Evolutionary conservation across 257 asterid species (phyloP), one percentile per base, ranked within the genome.

Genomic region (Cynanchum wilfordii): DNA sequence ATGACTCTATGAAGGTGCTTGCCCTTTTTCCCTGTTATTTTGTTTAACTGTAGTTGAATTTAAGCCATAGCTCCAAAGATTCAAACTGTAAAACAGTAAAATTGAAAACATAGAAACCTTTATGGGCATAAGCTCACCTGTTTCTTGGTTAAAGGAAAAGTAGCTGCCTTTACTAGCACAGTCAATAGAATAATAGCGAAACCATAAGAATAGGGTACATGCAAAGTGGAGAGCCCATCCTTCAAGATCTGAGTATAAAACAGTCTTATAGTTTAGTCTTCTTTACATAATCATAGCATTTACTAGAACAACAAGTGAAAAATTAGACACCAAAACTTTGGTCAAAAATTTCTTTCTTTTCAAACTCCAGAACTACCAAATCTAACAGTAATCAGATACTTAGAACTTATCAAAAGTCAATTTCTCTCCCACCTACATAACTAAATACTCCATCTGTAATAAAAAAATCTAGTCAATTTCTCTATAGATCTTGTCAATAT

Each of bases 101-200:
- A 57, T 33, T 33, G 38, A 16, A 2, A 10, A 57, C 0, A 16
- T 3, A 15, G 2, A 38, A 64, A 64, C 29, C 5, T 64, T 17
- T 38, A 64, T 36, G 50, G 22, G 4, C 40, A 8, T 5, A 50
- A 8, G 66, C 80, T 56, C 45, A 95, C 99, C 98, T 95, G 99
- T 76, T 95, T 92, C 87, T 90, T 95, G 54, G 99, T 80, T 84
- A 95, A 81, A 76, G 99, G 99, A 86, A 84, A 92, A 50, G 99
- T 95, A 62, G 84, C 99, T 69, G 89, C 96, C 84, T 95, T 95
- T 66, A 95, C 99, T 47, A 95, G 84, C 73, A 95, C 69, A 15
- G 99, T 95, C 76, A 95, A 86, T 64, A 92, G 83, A 80, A 95
- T 95, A 82, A 95, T 95, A 60, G 99, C 99, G 69, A 95, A 95